Evolutionary conservation across 805 yeast species (phyloP), one percentile per base, ranked within the genome.

Genomic region (Scheffersomyces stipitis): DNA sequence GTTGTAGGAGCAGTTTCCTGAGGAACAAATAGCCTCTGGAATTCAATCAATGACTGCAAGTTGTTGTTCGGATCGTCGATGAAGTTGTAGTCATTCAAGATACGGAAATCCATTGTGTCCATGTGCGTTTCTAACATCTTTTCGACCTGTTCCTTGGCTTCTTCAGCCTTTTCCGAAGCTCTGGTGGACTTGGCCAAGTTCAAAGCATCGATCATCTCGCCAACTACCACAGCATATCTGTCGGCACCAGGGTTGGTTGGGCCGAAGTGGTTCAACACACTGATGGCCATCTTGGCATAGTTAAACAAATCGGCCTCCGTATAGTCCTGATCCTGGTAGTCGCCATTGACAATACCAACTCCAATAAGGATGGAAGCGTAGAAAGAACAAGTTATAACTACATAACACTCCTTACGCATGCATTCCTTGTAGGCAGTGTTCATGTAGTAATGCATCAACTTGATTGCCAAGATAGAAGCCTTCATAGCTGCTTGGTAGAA

Each of bases 1-100:
- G 18, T 30, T 13, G 40, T 31, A 4, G 40, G 27, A 10, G 48
- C 45, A 10, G 37, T 40, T 17, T 50, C 52, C 14, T 41, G 46
- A 13, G 45, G 40, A 7, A 52, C 49, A 34, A 53, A 53, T 14
- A 37, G 41, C 27, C 44, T 39, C 35, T 50, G 58, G 35, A 53
- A 53, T 16, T 44, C 45, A 20, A 45, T 37, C 23, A 53, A 37
- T 2, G 40, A 37, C 22, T 38, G 35, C 15, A 45, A 22, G 24
- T 45, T 38, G 20, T 44, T 33, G 26, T 44, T 46, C 5, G 39
- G 36, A 31, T 45, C 49, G 23, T 40, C 37, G 17, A 41, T 36
- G 23, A 45, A 45, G 22, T 43, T 45, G n/a, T 36, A 32, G 28
- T 43, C 44, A 36, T 34, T 41, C 10, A 41, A 28, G 4, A 33